Base-by-base conservation (phyloP, 2,329 filamentous ascomycete genomes). In the Ophiobolus disseminans region DNA sequence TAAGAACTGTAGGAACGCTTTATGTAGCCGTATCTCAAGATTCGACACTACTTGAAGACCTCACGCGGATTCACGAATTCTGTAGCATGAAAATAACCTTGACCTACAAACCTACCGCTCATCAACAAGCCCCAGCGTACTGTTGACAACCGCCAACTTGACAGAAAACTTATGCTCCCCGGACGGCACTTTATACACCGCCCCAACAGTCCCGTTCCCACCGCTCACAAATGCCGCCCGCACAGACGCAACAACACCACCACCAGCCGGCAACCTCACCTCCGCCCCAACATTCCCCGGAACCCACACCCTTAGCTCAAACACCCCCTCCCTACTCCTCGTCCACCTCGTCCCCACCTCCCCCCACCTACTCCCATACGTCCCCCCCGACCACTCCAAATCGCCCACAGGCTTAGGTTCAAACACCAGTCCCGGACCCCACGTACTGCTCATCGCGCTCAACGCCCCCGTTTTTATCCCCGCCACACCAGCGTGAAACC, bases 401-500 rank as follows among this genome's bases (percentile, higher is more conserved):
- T 28, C 25, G n/a, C 25, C 25, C 3, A 28, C 25, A n/a, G n/a
- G 9, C 25, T 28, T 28, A 10, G 25, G 25, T n/a, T 28, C 9
- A n/a, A 28, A 28, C 10, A 28, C 5, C 3, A 28, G 25, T 28
- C 25, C 9, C 10, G 10, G 9, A 9, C 25, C 37, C 37, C 37
- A 40, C n/a, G 23, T 40, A 6, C 13, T 19, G 20, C 37, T 40
- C 8, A 40, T 25, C 8, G 37, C 25, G n/a, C 11, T 40, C n/a
- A 40, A 21, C 10, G 37, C 19, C 25, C 19, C 25, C 21, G 37
- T 17, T 25, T 40, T 17, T 8, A 40, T 40, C 10, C 37, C 37
- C 25, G 37, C 37, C n/a, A 40, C 17, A 28, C 21, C 37, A 40
- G 37, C 37, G 14, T 40, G 37, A 21, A 40, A 40, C 37, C 37